phyloP scores from a whole-genome alignment of 2,329 filamentous ascomycete species.

The Cercospora brassicicola region DNA sequence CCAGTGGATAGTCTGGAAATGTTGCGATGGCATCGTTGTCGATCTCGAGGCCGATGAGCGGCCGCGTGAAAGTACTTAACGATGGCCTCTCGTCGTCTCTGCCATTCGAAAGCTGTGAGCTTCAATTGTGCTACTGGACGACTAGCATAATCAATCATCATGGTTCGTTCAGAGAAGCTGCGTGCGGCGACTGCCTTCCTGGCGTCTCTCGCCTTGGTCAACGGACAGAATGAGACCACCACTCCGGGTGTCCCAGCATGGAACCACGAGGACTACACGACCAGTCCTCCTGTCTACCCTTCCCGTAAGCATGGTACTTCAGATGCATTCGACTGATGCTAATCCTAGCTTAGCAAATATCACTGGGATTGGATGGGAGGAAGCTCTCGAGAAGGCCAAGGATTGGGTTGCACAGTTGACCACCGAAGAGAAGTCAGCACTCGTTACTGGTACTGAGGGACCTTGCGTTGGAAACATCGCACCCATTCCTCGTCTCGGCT shows the following conservation, averaged over 20 bases:
- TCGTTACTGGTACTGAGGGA: slow-evolving; percentile 35
- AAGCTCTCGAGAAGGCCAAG: slow-evolving; percentile 44
- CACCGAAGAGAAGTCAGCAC: slow-evolving; percentile 43
- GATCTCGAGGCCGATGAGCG: slow-evolving; percentile 4
- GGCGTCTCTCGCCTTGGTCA: slow-evolving; percentile 19
- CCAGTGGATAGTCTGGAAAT: slow-evolving; percentile 6
- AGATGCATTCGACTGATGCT: neutral
- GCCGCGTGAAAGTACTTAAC: slow-evolving; percentile 10
- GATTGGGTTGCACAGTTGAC: slow-evolving; percentile 44
- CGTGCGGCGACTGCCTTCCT: slow-evolving; percentile 18
- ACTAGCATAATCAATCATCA: slow-evolving; percentile 2
- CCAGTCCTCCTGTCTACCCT: slow-evolving; percentile 27
- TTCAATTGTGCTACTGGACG: neutral
- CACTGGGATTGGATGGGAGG: slow-evolving; percentile 38
- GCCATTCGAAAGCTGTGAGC: neutral
- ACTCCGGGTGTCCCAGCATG: slow-evolving; percentile 20
- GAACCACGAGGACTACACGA: slow-evolving; percentile 27
- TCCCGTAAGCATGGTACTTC: slow-evolving; percentile 16
- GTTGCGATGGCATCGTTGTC: slow-evolving; percentile 3
- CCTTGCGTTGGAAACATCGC: slow-evolving; percentile 33
- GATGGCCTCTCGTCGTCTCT: neutral
- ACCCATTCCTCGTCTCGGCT: slow-evolving; percentile 42
- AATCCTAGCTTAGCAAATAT: slow-evolving; percentile 18
- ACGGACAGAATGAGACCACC: slow-evolving; percentile 16
- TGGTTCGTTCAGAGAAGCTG: slow-evolving; percentile 22